Percentiles rank a stretch among this genome's conserved stretches.
These are phyloP conservation scores for Dinochytrium kinnereticum DNA, from an alignment of 371 early-diverging fungal genomes.

Conservation along the genomic window DNA sequence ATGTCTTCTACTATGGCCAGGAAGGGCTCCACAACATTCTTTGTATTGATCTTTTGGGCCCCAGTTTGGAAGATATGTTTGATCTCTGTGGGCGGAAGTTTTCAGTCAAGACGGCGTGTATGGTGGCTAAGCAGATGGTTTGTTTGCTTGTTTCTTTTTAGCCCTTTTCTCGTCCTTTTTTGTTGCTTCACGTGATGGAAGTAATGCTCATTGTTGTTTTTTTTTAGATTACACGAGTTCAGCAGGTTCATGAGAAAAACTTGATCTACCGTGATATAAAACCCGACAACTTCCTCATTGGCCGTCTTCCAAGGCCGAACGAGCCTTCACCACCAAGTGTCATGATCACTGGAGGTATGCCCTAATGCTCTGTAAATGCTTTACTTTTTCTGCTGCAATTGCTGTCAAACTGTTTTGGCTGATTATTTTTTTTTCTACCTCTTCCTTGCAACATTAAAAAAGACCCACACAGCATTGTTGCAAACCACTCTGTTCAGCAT, in stretches of 20 bases:
- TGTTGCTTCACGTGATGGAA: too few species aligned
- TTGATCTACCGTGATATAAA: slow-evolving; percentile 99
- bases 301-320: slow-evolving; percentile 69
- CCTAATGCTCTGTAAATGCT: too few species aligned
- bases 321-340: slow-evolving; percentile 36
- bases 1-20: slow-evolving; percentile 91
- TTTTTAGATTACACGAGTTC: slow-evolving; percentile 7
- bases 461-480: slow-evolving; percentile 47
- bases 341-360: slow-evolving; percentile 7
- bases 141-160: background rate
- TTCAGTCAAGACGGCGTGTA: slow-evolving; percentile 92
- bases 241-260: slow-evolving; percentile 83
- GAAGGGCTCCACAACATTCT: slow-evolving; percentile 93
- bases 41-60: slow-evolving; percentile 96
- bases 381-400: slow-evolving; percentile 35
- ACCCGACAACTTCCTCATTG: slow-evolving; percentile 99
- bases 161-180: too few species aligned
- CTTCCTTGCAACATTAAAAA: background rate
- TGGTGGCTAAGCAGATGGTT: slow-evolving; percentile 91
- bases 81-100: slow-evolving; percentile 94
- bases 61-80: slow-evolving; percentile 95
- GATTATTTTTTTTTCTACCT: too few species aligned
- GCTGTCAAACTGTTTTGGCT: too few species aligned
- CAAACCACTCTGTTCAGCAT: slow-evolving; percentile 49
- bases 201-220: background rate